Conservation (phyloP, 2,329 filamentous ascomycete species). For the Pestalotiopsis sp. region DNA sequence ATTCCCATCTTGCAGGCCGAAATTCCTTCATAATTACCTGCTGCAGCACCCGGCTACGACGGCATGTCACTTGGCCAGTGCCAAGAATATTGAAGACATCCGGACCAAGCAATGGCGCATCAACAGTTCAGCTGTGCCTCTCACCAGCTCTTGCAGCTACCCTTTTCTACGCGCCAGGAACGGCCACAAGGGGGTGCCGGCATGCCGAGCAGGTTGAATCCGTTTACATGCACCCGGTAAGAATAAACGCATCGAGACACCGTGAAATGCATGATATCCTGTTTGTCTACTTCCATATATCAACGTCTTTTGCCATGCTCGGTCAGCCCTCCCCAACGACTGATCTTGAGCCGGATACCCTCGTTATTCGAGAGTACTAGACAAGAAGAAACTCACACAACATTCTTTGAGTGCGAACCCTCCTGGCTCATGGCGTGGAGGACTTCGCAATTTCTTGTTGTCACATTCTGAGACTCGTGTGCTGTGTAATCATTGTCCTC, state of each 20-base stretch:
- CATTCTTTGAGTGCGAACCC: constrained; percentile 43
- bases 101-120: neutral
- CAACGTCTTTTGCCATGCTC: constrained; percentile 40
- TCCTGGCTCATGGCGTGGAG: constrained; percentile 34
- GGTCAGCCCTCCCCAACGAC: constrained; percentile 30
- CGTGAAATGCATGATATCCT: no score
- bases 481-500: no score
- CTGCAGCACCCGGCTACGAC: neutral
- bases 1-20: neutral
- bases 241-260: neutral
- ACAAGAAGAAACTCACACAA: constrained; percentile 36
- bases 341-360: constrained; percentile 40
- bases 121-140: constrained; percentile 4
- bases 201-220: neutral
- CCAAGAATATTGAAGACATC: constrained; percentile 4
- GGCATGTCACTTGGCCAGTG: neutral
- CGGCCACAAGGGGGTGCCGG: neutral
- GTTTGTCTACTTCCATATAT: neutral
- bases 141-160: neutral
- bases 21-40: neutral
- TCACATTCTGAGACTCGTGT: constrained; percentile 25
- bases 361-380: constrained; percentile 29
- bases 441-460: constrained; percentile 43
- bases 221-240: neutral
- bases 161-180: neutral